phyloP scores from a whole-genome alignment of 768 basidiomycete species.

The Mycena floridula region DNA sequence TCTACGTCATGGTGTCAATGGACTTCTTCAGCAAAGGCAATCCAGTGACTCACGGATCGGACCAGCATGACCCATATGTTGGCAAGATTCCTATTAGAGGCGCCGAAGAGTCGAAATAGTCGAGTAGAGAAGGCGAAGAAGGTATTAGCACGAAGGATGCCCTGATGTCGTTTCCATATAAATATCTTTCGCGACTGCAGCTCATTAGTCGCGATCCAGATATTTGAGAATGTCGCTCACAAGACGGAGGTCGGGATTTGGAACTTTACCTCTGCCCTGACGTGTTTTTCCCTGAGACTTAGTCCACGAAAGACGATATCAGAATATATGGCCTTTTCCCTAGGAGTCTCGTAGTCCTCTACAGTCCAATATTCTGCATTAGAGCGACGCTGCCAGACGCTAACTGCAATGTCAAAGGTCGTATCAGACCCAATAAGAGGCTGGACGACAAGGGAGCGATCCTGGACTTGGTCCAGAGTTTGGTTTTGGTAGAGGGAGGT shows the following conservation, averaged over 20 bases:
- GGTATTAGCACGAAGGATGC: constrained; percentile 1
- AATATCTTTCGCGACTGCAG: neutral
- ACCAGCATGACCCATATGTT: neutral
- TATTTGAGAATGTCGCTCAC: neutral
- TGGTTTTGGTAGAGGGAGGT: too few relatives aligned
- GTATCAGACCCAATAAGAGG: too few relatives aligned
- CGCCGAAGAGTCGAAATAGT: neutral
- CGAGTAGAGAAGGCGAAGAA: constrained; percentile 4
- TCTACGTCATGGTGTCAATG: too few relatives aligned
- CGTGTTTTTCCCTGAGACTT: constrained; percentile 1
- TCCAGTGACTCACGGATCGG: neutral
- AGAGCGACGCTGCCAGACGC: too few relatives aligned
- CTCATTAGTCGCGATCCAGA: neutral
- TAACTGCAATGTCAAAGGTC: too few relatives aligned
- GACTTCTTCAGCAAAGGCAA: too few relatives aligned
- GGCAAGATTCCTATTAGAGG: constrained; percentile 2
- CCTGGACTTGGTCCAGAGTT: too few relatives aligned
- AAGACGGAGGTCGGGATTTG: neutral
- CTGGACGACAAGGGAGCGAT: too few relatives aligned
- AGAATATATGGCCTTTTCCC: constrained; percentile 2
- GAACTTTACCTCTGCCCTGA: constrained; percentile 2
- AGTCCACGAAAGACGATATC: constrained; percentile 7
- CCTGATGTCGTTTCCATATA: neutral
- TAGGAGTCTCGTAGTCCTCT: too few relatives aligned
- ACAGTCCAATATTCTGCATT: too few relatives aligned